Conservation (phyloP, 805 yeast genomes). For the Candida stauntonica region DNA sequence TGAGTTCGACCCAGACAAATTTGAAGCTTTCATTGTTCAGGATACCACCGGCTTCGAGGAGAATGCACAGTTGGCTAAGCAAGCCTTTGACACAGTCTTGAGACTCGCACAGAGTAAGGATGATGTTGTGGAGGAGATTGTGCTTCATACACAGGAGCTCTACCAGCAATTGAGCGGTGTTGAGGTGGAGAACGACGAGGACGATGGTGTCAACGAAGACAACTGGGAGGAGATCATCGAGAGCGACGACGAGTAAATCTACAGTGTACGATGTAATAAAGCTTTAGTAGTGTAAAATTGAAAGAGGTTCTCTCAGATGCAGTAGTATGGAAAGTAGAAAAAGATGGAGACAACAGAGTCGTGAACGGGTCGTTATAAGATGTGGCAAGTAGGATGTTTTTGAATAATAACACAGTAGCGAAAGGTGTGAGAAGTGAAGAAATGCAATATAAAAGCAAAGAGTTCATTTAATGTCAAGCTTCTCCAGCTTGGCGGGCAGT, state of each 20-base stretch:
- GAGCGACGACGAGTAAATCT: conserved; percentile 32
- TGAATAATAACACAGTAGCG: too few species aligned
- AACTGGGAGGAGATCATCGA: conserved; percentile 53
- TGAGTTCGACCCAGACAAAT: conserved; percentile 23
- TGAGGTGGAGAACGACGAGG: conserved; percentile 40
- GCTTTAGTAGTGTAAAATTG: too few species aligned
- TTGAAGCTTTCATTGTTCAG: conserved; percentile 19
- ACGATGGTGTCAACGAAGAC: conserved; percentile 30
- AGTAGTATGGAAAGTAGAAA: too few species aligned
- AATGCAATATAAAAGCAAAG: not conserved
- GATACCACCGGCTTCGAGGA: conserved; percentile 13
- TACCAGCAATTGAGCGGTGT: conserved; percentile 58
- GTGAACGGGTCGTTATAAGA: not conserved
- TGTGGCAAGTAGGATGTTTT: too few species aligned
- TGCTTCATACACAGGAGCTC: conserved; percentile 46
- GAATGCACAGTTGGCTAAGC: conserved; percentile 14
- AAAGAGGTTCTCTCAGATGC: too few species aligned
- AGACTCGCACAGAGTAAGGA: conserved; percentile 30
- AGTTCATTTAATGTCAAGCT: conserved; percentile 6
- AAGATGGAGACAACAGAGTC: too few species aligned
- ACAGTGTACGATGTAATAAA: too few species aligned
- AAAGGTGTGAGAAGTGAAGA: too few species aligned
- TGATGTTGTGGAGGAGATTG: conserved; percentile 56
- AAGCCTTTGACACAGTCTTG: conserved; percentile 13
- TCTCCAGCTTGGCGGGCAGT: conserved; percentile 8